Conservation (phyloP, 495 filamentous ascomycete genomes). For the Aspergillus egyptiacus region DNA sequence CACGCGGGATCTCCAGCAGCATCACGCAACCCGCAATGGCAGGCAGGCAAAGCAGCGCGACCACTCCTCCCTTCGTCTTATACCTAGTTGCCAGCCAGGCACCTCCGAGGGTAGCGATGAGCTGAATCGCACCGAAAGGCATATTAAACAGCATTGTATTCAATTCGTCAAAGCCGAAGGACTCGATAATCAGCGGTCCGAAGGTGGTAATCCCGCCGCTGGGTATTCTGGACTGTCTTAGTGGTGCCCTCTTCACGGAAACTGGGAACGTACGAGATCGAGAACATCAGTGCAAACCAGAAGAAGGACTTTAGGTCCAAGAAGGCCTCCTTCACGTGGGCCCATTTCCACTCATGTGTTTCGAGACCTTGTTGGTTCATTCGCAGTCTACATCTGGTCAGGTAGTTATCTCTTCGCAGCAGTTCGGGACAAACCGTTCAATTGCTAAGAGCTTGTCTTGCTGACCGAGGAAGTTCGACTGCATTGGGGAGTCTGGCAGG, state of each 20-base stretch:
- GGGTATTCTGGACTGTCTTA: slow-evolving; percentile 44
- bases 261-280: slow-evolving; percentile 33
- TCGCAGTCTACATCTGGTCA: slow-evolving; percentile 35
- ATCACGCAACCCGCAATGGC: slow-evolving; percentile 53
- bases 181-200: slow-evolving; percentile 57
- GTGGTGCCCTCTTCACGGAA: slow-evolving; percentile 4
- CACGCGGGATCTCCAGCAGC: slow-evolving; percentile 45
- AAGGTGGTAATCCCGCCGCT: slow-evolving; percentile 59
- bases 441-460: slow-evolving; percentile 57
- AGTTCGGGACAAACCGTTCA: slow-evolving; percentile 37
- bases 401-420: not conserved
- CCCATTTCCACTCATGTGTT: slow-evolving; percentile 55
- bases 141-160: slow-evolving; percentile 61
- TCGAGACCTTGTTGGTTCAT: slow-evolving; percentile 59
- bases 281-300: slow-evolving; percentile 57
- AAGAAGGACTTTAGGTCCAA: slow-evolving; percentile 61
- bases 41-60: slow-evolving; percentile 49
- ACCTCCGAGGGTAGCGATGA: slow-evolving; percentile 52
- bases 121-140: slow-evolving; percentile 56
- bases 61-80: slow-evolving; percentile 51
- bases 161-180: slow-evolving; percentile 55
- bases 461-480: slow-evolving; percentile 52
- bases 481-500: slow-evolving; percentile 57
- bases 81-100: slow-evolving; percentile 48
- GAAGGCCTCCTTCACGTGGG: slow-evolving; percentile 55